Evolutionary conservation across 106 monocot genomes (phyloP).

Genomic region (Allium fistulosum): DNA sequence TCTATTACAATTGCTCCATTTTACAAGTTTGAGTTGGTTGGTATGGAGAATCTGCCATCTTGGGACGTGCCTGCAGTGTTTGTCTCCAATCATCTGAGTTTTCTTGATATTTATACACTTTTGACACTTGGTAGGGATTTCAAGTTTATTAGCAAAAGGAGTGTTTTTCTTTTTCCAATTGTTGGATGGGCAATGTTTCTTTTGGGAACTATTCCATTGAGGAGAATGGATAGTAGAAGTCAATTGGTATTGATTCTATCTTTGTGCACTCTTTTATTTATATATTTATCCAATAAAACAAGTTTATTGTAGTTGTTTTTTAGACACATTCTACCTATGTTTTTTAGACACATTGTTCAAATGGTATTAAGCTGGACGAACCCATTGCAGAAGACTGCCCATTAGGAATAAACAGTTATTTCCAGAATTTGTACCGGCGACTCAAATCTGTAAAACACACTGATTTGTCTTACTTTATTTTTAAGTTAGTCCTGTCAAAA

Average conservation of each 20-base stretch:
- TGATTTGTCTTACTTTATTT: too few relatives aligned
- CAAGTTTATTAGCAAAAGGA: conserved; percentile 95
- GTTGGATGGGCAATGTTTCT: conserved; percentile 95
- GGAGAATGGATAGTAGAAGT: conserved; percentile 87
- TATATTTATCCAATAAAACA: not conserved
- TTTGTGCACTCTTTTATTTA: not conserved
- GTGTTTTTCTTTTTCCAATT: conserved; percentile 76
- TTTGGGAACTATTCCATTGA: conserved; percentile 69
- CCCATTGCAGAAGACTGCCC: too few relatives aligned
- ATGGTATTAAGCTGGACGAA: too few relatives aligned
- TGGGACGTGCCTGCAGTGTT: conserved; percentile 55
- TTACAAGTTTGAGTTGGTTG: conserved; percentile 57
- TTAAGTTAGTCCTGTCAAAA: too few relatives aligned
- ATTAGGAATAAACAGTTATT: too few relatives aligned
- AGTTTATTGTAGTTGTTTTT: too few relatives aligned
- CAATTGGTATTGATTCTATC: conserved; percentile 57
- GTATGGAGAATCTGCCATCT: conserved; percentile 73
- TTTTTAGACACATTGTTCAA: too few relatives aligned
- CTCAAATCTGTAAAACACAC: too few relatives aligned
- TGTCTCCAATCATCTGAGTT: conserved; percentile 96
- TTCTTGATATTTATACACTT: conserved; percentile 89
- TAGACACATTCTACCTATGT: too few relatives aligned
- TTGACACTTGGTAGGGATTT: conserved; percentile 75
- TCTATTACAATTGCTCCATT: conserved; percentile 54
- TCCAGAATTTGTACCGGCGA: too few relatives aligned